Base-by-base conservation (phyloP, 768 basidiomycete species). In the Amanita thiersii region DNA sequence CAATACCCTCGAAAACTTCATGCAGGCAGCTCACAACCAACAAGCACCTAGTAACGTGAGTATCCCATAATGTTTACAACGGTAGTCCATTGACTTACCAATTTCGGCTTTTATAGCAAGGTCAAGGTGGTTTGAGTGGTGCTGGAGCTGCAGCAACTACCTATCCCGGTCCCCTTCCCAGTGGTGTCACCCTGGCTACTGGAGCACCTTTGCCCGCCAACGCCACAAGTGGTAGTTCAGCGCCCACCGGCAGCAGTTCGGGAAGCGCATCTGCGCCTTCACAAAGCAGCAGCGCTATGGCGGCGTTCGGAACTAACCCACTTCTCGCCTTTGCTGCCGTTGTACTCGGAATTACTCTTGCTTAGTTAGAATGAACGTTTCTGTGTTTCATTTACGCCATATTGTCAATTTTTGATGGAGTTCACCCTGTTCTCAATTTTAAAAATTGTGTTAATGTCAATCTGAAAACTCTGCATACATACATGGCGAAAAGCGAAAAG, bases 81-180 rank as follows among this genome's bases (percentile, higher is more conserved):
- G 24, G 9, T 15, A 19, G n/a, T 19, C 33, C 19, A 11, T 23
- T 15, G 34, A 24, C 15, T 40, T 15, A 20, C 14, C 3, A 23
- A 14, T 1, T 6, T 29, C 1, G 31, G 41, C 19, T 33, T 8
- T 8, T 47, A 29, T 28, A 71, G 70, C 69, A 72, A 70, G 58
- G 38, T 11, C 50, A 60, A 39, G 64, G 64, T 24, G 57, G 51
- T 8, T 64, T 76, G 12, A 61, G 61, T 2, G 75, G 75, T 11
- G 37, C 60, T 3, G 70, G 66, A n/a, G 75, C 72, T 1, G 67
- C 65, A 12, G 74, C 73, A 1, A 66, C 73, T 2, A 63, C 62
- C 4, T 46, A 51, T 8, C 68, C 72, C 4, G 60, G 61, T n/a
- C 69, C 66, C 3, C 19, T 70, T 26, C 50, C 59, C 5, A 59